Base-by-base conservation (phyloP, 345 rosid genomes). In the Aegle marmelos region DNA sequence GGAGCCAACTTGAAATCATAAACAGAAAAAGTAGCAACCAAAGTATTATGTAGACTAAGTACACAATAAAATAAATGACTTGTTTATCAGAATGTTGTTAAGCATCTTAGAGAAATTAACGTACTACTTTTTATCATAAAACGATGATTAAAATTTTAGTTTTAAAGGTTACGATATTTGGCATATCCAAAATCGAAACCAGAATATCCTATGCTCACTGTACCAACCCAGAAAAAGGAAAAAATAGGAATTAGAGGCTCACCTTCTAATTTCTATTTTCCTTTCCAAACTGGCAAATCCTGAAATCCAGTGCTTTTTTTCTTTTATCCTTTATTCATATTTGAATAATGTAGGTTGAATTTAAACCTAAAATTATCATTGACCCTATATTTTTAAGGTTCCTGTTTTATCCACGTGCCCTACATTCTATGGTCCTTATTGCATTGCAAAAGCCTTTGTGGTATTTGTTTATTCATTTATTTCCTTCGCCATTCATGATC, bases 1-100 rank as follows among this genome's bases (percentile, higher is more conserved):
- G 63, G 68, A 80, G 64, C 70, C 68, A 54, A 63, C 73, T 27
- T 60, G 78, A 78, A 37, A 74, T 65, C 37, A 39, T 30, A 48
- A 21, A 9, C 50, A 11, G 31, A 4, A 34, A 34, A 72, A 68
- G 54, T 22, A 21, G 28, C 24, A 10, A 56, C 1, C 9, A 13
- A 45, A 45, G 17, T 3, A 41, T 45, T 13, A 45, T 3, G 0
- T 3, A 45, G 50, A 3, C 50, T 45, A 45, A 45, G 50, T 11
- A 41, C 9, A 7, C 9, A 6, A 36, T 7, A 6, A 36, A 36
- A 36, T 36, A 36, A 36, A 36, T 36, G 8, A 36, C 39, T 36
- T 36, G 7, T 7, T 6, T 6, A 36, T 45, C 13, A 45, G 3
- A n/a, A 19, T 19, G 8, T 19, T 56, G 24, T 56, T 56, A 56